Conservation (phyloP, 768 basidiomycete species). For the Sistotremastrum niveocremeum region DNA sequence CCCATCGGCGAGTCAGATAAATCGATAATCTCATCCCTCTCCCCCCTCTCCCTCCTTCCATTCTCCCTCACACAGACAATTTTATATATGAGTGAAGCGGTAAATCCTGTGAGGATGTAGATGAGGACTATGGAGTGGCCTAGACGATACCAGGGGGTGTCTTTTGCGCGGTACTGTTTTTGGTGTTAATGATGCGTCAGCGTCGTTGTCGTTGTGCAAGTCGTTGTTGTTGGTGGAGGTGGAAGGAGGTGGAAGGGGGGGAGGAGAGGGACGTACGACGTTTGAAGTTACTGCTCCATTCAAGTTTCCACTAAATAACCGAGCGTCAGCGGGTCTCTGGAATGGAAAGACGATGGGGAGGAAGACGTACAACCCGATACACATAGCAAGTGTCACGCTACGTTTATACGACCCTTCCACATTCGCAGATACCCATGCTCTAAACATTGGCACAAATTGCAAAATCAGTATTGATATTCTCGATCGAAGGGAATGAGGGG, state of each 20-base stretch:
- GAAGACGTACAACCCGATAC: constrained; percentile 37
- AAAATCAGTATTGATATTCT: no score
- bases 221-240: neutral
- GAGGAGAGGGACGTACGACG: constrained; percentile 32
- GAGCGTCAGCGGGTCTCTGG: no score
- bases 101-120: constrained; percentile 54
- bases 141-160: constrained; percentile 54
- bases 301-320: constrained; percentile 41
- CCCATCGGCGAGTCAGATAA: no score
- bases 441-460: constrained; percentile 13
- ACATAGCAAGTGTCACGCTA: constrained; percentile 53
- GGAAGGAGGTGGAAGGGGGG: neutral
- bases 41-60: constrained; percentile 45
- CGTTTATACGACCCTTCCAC: constrained; percentile 67
- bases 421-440: constrained; percentile 62
- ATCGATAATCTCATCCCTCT: constrained; percentile 52
- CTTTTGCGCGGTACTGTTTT: constrained; percentile 52
- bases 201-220: neutral
- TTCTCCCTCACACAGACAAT: constrained; percentile 45
- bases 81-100: constrained; percentile 35
- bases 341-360: no score
- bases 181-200: no score
- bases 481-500: no score
- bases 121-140: constrained; percentile 58
- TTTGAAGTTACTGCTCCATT: constrained; percentile 59